Conservation (phyloP, 148 eudicot species). For the Rhododendron ovatum region DNA sequence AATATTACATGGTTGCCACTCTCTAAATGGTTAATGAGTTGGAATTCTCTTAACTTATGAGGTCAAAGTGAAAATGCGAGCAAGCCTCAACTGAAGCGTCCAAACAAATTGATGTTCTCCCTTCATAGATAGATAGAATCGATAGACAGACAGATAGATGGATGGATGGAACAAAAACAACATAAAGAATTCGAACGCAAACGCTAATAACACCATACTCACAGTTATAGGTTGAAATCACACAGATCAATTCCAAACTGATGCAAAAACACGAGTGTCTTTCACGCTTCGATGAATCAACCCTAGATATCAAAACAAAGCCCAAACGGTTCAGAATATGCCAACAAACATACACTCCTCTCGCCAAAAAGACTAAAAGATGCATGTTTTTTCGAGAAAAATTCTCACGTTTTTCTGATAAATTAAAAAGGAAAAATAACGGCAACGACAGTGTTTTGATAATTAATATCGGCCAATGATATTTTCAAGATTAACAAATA, state of each 20-base stretch:
- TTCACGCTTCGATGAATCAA: not conserved
- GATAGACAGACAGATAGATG: too few species aligned
- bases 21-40: not conserved
- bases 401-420: too few species aligned
- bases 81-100: not conserved
- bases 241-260: not conserved
- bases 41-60: not conserved
- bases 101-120: too few species aligned
- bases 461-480: too few species aligned
- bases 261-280: not conserved
- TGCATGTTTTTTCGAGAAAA: not conserved
- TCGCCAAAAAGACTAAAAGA: not conserved
- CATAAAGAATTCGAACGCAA: not conserved
- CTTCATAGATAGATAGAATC: too few species aligned
- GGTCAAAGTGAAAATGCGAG: not conserved
- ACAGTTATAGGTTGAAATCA: not conserved
- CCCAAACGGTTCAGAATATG: not conserved
- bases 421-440: too few species aligned
- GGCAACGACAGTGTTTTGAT: too few species aligned
- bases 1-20: too few species aligned
- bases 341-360: not conserved
- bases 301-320: slow-evolving; percentile 4
- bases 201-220: not conserved
- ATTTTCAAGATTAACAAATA: too few species aligned
- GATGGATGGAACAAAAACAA: not conserved